phyloP scores from a whole-genome alignment of 2,329 filamentous ascomycete species.

The Claviceps sorghi region DNA sequence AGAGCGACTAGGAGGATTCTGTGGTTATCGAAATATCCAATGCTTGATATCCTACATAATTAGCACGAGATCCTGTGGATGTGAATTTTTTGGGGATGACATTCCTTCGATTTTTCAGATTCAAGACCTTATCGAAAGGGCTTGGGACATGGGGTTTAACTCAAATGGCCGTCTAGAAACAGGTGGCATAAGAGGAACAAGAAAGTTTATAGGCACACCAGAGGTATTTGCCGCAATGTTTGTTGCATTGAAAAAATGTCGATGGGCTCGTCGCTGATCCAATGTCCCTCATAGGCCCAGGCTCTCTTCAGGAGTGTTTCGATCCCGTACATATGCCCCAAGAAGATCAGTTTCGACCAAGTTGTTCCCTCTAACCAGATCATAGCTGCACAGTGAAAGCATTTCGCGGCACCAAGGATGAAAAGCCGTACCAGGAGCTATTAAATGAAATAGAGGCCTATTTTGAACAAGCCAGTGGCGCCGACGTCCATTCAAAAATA shows the following conservation, averaged over 20 bases:
- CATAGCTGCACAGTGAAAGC: constrained; percentile 47
- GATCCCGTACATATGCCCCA: constrained; percentile 35
- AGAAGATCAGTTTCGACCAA: background rate
- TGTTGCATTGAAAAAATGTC: background rate
- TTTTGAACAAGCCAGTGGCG: constrained; percentile 40
- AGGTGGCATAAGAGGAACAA: constrained; percentile 71
- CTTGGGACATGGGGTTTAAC: constrained; percentile 80
- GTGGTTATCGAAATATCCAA: constrained; percentile 90
- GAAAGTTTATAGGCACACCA: constrained; percentile 90
- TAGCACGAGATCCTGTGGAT: constrained; percentile 38
- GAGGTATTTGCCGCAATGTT: constrained; percentile 40
- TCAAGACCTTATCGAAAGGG: constrained; percentile 73
- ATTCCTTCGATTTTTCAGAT: constrained; percentile 68
- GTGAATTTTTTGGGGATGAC: constrained; percentile 41
- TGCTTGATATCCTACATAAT: constrained; percentile 74
- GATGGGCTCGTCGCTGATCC: background rate
- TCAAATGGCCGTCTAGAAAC: constrained; percentile 61
- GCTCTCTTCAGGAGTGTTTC: constrained; percentile 58
- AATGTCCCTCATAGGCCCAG: constrained; percentile 42
- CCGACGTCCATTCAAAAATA: constrained; percentile 42
- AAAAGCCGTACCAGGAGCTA: constrained; percentile 38
- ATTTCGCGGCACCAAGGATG: constrained; percentile 33
- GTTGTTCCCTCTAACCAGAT: background rate
- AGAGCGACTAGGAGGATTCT: constrained; percentile 56
- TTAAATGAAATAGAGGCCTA: constrained; percentile 57